A percentile compares a stretch with the other conserved stretches of the same genome.
phyloP scores from a whole-genome alignment of 2,329 filamentous ascomycete genomes.

The Sarocladium strictum region DNA sequence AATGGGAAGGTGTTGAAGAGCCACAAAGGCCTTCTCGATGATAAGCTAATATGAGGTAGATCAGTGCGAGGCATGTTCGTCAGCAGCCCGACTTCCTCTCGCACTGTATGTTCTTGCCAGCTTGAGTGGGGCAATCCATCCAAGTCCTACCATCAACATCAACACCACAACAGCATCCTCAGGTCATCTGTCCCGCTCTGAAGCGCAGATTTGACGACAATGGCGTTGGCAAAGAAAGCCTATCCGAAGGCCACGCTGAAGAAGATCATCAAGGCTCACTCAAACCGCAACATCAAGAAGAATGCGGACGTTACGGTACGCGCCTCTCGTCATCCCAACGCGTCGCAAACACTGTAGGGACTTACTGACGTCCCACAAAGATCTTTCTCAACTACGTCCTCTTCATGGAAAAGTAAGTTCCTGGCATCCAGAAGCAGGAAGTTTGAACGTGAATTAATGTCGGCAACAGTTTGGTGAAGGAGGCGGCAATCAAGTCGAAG shows the following conservation, averaged over 20 bases:
- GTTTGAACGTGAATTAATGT: neutral
- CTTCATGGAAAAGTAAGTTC: constrained; percentile 62
- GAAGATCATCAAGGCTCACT: constrained; percentile 86
- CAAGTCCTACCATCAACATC: too few relatives aligned
- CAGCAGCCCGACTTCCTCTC: too few relatives aligned
- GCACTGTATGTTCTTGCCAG: neutral
- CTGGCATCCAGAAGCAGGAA: neutral
- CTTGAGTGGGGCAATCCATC: neutral
- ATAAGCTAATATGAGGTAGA: too few relatives aligned
- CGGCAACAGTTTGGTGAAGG: constrained; percentile 63
- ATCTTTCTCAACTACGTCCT: constrained; percentile 80
- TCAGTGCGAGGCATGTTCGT: neutral
- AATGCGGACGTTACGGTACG: constrained; percentile 79
- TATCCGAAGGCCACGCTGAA: constrained; percentile 82
- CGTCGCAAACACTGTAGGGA: neutral
- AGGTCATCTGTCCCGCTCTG: neutral
- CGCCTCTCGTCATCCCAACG: constrained; percentile 1
- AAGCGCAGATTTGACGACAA: constrained; percentile 11
- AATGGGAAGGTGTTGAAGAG: neutral
- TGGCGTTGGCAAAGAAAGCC: constrained; percentile 56
- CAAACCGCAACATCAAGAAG: constrained; percentile 72
- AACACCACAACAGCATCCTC: neutral
- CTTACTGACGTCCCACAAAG: constrained; percentile 36
- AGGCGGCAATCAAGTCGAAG: constrained; percentile 71
- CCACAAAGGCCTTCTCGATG: too few relatives aligned